Evolutionary conservation across 139 green algal species (phyloP), one percentile per base, ranked within the genome.

Genomic region (Zygnema circumcarinatum): DNA sequence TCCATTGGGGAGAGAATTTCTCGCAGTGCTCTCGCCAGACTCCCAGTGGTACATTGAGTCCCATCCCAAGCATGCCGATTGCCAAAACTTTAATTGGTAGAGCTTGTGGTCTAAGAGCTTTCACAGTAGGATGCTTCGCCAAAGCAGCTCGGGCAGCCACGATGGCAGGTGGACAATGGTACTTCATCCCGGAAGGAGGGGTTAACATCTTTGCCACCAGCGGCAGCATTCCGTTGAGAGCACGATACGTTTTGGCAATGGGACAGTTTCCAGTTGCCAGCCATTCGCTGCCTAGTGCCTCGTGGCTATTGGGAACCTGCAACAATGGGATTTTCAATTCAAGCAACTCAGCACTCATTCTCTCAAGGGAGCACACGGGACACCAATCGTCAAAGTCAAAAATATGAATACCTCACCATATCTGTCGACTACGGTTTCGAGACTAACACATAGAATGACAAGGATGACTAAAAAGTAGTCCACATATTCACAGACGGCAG

Each of bases 1-100:
- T 95, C 96, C 96, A 98, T 41, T 91, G 87, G 0, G 92, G 86
- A 0, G 90, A 95, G 88, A 98, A 98, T 92, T 98, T 98, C 32
- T 92, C 79, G 16, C 83, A 92, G 90, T 98, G 94, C 88, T 96
- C 95, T 0, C 96, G 92, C 93, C 79, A 91, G 72, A 93, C 91
- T 36, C 96, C 96, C 79, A 92, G 95, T 0, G 96, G 96, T 40
- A 98, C 62, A 85, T 98, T 98, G 33, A 94, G 79, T 0, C 79
- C 72, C 16, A 93, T 81, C 0, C 94, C 86, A 1, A 91, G 87
- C n/a, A 86, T 89, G 1, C 82, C 90, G 22, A 98, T 91, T 1
- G 90, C 85, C 7, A 89, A 38, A 1, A 87, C 80, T 25, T 82
- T 84, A 33, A 88, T 21, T 0, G 35, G 56, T 40, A 90, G 32